phyloP scores from a whole-genome alignment of 2,329 filamentous ascomycete genomes.

The Trichoderma sp. region DNA sequence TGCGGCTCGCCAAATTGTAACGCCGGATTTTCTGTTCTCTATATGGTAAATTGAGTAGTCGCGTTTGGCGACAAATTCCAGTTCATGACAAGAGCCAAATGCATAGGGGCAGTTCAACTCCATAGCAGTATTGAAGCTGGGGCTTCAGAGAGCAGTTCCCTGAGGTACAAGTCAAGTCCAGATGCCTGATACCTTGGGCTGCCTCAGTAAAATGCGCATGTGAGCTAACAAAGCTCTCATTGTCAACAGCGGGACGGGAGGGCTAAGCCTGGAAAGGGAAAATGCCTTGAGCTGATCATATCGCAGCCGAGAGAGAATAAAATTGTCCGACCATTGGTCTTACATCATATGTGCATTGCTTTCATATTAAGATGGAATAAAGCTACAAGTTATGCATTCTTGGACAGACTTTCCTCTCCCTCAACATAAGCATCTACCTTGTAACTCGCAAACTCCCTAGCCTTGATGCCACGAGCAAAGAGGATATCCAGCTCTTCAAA shows the following conservation, averaged over 20 bases:
- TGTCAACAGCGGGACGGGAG: not conserved
- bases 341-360: not conserved
- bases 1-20: no score
- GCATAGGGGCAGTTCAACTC: not conserved
- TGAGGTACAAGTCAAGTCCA: not conserved
- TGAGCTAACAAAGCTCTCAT: not conserved
- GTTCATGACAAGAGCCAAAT: no score
- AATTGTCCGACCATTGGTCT: not conserved
- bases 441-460: conserved; percentile 39
- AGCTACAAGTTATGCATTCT: not conserved
- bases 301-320: not conserved
- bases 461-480: conserved; percentile 43
- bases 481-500: conserved; percentile 55
- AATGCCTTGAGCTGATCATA: not conserved
- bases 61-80: no score
- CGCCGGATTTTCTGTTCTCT: no score
- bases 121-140: no score
- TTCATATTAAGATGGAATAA: not conserved
- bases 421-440: conserved; percentile 33
- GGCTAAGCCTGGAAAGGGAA: not conserved
- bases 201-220: not conserved
- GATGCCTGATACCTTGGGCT: not conserved
- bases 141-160: not conserved
- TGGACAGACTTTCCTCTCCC: not conserved
- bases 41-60: no score